Conservation (phyloP, 2,329 filamentous ascomycete species). For the Botrytis elliptica region DNA sequence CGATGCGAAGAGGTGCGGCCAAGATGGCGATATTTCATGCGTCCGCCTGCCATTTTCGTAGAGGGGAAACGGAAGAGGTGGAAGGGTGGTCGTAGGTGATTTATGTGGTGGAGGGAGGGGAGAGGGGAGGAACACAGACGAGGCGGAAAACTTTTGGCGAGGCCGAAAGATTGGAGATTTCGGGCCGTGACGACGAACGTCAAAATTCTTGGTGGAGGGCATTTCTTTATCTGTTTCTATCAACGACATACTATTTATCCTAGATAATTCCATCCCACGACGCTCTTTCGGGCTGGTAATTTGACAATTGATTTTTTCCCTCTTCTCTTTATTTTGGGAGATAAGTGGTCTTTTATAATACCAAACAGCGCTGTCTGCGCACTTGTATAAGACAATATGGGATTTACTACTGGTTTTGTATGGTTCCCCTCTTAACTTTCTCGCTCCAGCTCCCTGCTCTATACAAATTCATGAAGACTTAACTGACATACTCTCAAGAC, state of each 20-base stretch:
- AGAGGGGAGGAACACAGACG: slow-evolving; percentile 1
- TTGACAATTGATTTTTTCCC: neutral
- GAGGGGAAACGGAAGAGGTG: neutral
- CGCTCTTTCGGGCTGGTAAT: slow-evolving; percentile 30
- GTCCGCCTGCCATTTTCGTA: slow-evolving; percentile 76
- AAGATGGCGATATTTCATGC: slow-evolving; percentile 85
- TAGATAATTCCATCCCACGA: slow-evolving; percentile 16
- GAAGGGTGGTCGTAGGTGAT: neutral
- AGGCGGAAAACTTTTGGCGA: slow-evolving; percentile 30
- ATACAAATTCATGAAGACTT: neutral
- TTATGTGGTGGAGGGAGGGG: neutral
- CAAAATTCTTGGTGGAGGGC: slow-evolving; percentile 18
- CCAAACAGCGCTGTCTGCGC: slow-evolving; percentile 26
- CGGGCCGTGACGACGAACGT: neutral
- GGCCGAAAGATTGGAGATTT: slow-evolving; percentile 16
- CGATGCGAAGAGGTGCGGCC: slow-evolving; percentile 83
- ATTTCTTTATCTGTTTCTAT: slow-evolving; percentile 18
- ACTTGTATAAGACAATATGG: slow-evolving; percentile 51
- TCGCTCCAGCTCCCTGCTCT: neutral
- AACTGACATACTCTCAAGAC: slow-evolving; percentile 50
- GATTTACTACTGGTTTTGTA: slow-evolving; percentile 74
- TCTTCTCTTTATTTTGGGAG: neutral
- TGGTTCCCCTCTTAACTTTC: slow-evolving; percentile 38
- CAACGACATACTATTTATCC: slow-evolving; percentile 22
- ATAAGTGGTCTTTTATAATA: slow-evolving; percentile 6